Conservation (phyloP, 345 rosid genomes). For the Isatis tinctoria region DNA sequence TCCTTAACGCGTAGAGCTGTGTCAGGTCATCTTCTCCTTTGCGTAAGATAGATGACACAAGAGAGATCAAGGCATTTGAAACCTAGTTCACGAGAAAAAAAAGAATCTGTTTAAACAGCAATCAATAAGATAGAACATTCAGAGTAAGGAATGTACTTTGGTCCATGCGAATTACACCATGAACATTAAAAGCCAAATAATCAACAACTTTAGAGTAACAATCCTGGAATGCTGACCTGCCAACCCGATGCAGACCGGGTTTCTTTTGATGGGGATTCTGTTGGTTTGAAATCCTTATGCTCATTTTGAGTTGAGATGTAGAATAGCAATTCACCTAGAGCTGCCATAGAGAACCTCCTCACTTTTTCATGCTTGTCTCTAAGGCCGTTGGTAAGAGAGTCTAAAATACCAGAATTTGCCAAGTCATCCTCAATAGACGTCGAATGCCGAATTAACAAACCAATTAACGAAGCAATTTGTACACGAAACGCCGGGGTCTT, state of each 20-base stretch:
- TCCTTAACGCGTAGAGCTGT: constrained; percentile 93
- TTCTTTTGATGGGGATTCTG: constrained; percentile 87
- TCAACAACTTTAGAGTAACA: neutral
- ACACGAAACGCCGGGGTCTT: constrained; percentile 85
- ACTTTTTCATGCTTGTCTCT: constrained; percentile 94
- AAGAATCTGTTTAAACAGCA: constrained; percentile 3
- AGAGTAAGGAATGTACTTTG: neutral
- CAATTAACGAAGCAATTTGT: constrained; percentile 88
- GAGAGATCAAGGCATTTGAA: constrained; percentile 86
- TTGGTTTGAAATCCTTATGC: constrained; percentile 57
- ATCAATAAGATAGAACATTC: neutral
- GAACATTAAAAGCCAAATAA: neutral
- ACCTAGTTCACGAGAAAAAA: constrained; percentile 47
- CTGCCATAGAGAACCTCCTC: constrained; percentile 94
- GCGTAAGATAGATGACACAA: constrained; percentile 80
- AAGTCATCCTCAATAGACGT: constrained; percentile 78
- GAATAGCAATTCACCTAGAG: constrained; percentile 93
- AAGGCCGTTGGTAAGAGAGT: constrained; percentile 83
- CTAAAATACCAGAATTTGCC: constrained; percentile 87
- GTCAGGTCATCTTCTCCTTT: constrained; percentile 97
- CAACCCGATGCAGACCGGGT: constrained; percentile 59
- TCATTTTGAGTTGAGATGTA: constrained; percentile 95
- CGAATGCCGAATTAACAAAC: constrained; percentile 91
- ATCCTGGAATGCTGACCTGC: constrained; percentile 64
- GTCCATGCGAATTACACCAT: neutral